phyloP scores from a whole-genome alignment of 257 asterid genomes.

The Solanum bulbocastanum region DNA sequence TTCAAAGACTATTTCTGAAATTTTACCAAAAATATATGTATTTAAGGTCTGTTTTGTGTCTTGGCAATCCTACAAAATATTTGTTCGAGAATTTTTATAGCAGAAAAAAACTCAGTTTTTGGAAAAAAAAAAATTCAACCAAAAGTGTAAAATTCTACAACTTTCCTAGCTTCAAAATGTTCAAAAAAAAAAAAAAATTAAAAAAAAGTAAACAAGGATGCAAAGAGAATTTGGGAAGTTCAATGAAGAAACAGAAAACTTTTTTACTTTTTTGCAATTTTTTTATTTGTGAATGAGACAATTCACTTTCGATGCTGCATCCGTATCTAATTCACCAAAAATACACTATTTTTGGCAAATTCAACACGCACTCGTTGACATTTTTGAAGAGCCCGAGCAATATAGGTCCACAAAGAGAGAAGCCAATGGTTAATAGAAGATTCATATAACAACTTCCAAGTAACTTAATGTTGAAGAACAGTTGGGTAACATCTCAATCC shows the following conservation, averaged over 20 bases:
- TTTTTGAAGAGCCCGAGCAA: too few relatives aligned
- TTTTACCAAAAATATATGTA: neutral
- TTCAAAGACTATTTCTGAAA: neutral
- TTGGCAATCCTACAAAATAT: neutral
- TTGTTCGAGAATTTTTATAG: neutral
- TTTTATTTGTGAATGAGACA: neutral
- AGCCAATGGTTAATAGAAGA: neutral
- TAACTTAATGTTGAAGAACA: neutral
- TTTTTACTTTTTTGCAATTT: neutral
- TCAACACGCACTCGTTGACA: too few relatives aligned
- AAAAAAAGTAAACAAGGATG: neutral
- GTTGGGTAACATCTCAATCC: neutral
- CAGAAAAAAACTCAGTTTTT: neutral
- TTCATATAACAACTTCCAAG: neutral
- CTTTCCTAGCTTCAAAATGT: neutral
- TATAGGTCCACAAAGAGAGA: neutral
- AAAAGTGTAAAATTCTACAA: neutral
- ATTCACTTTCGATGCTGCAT: too few relatives aligned
- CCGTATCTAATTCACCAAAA: too few relatives aligned
- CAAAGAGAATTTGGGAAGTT: neutral
- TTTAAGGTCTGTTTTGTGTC: neutral
- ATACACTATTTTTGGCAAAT: too few relatives aligned
- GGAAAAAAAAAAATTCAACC: neutral
- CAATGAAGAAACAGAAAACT: neutral
- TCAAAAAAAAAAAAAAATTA: neutral